Conservation (phyloP, 352 stramenopile species). For the Phytopythium ostracodes region DNA sequence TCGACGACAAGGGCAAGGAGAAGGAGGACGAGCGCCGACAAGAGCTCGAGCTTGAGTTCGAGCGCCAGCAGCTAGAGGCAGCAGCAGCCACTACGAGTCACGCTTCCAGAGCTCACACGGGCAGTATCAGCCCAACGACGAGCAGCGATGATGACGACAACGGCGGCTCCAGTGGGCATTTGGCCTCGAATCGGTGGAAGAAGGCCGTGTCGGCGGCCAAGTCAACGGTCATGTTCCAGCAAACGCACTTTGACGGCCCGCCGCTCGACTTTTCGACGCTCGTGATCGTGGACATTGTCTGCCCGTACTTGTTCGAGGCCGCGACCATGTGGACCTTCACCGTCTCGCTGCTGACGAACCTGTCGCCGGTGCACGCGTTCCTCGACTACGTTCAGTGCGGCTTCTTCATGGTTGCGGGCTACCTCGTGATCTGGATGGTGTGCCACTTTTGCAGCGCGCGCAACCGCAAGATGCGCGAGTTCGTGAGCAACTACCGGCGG, state of each 20-base stretch:
- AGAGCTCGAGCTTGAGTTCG: constrained; percentile 56
- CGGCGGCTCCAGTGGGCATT: constrained; percentile 9
- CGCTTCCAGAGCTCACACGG: constrained; percentile 20
- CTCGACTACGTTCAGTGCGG: constrained; percentile 79
- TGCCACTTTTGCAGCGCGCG: constrained; percentile 85
- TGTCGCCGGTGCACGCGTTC: constrained; percentile 70
- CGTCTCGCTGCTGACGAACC: constrained; percentile 44
- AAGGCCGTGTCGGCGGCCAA: constrained; percentile 61
- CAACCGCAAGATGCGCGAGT: constrained; percentile 85
- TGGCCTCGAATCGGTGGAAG: constrained; percentile 60
- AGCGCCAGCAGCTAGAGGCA: constrained; percentile 41
- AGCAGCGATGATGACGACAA: constrained; percentile 14
- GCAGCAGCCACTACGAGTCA: constrained; percentile 16
- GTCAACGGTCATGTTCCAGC: constrained; percentile 69
- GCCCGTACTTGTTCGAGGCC: constrained; percentile 75
- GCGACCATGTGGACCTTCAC: constrained; percentile 71
- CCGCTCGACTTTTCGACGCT: constrained; percentile 83
- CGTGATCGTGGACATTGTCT: constrained; percentile 81
- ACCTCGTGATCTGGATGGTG: constrained; percentile 75
- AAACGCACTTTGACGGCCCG: constrained; percentile 74
- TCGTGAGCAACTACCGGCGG: constrained; percentile 84
- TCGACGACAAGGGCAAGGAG: constrained; percentile 74
- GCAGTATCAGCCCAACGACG: constrained; percentile 16
- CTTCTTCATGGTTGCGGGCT: constrained; percentile 71
- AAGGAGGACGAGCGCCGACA: constrained; percentile 62